These are phyloP conservation scores for Sordaria brevicollis DNA, from an alignment of 495 filamentous ascomycete genomes.

Conservation along the genomic window DNA sequence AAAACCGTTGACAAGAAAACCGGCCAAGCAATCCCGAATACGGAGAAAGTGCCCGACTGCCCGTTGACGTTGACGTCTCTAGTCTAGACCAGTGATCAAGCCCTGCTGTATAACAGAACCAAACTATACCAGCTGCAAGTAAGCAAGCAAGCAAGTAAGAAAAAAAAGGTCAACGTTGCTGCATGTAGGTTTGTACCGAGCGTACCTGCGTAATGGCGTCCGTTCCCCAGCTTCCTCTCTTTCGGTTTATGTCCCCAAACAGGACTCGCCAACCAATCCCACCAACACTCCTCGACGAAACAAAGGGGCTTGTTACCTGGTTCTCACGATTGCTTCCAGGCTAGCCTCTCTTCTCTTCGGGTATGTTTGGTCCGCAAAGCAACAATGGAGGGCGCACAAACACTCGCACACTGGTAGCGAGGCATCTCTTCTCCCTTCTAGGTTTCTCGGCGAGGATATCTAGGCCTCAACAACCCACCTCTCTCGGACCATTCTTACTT, in stretches of 20 bases:
- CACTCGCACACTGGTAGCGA: background rate
- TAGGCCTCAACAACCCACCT: background rate
- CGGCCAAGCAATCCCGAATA: background rate
- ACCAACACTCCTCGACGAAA: background rate
- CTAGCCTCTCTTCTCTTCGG: background rate
- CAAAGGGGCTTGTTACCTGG: background rate
- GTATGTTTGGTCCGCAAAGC: background rate
- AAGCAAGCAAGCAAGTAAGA: background rate
- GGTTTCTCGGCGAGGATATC: background rate
- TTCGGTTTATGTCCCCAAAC: no score
- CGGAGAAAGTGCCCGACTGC: background rate
- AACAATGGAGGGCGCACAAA: background rate
- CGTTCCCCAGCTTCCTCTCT: background rate
- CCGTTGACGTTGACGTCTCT: background rate
- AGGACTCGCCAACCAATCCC: background rate
- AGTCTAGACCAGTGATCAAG: background rate
- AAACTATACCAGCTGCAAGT: background rate
- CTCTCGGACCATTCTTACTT: background rate
- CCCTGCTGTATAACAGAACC: no score
- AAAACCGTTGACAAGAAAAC: no score
- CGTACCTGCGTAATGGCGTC: background rate
- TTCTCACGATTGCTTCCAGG: background rate
- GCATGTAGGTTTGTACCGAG: background rate
- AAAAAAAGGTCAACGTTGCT: background rate
- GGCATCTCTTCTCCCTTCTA: background rate